Conservation (phyloP, 1,284 basidiomycete species). For the Schizophyllum amplum region DNA sequence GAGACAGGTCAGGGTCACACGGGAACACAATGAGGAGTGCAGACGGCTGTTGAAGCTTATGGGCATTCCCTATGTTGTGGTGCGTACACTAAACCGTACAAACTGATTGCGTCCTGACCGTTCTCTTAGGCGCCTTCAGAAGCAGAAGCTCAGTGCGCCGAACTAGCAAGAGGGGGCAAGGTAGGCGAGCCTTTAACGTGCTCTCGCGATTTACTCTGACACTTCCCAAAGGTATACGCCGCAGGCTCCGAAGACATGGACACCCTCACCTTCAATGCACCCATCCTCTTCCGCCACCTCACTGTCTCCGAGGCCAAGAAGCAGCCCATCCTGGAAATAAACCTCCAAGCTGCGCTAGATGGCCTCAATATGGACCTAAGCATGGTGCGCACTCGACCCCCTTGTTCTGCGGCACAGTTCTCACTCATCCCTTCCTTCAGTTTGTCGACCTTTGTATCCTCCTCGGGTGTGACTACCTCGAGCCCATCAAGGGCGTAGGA, state of each 20-base stretch:
- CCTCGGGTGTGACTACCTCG: constrained; percentile 96
- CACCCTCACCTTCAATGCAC: constrained; percentile 92
- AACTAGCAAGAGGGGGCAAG: constrained; percentile 92
- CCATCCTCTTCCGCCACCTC: constrained; percentile 89
- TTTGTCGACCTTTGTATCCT: constrained; percentile 98
- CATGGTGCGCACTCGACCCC: constrained; percentile 40
- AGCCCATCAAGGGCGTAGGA: constrained; percentile 92
- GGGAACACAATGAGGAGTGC: constrained; percentile 96
- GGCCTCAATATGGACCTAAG: constrained; percentile 92
- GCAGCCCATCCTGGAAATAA: constrained; percentile 93
- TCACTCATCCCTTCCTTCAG: constrained; percentile 30
- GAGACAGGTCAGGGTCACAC: constrained; percentile 91
- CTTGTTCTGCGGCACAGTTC: neutral
- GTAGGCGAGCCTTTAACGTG: constrained; percentile 27
- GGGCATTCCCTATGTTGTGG: constrained; percentile 93
- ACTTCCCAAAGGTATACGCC: constrained; percentile 79
- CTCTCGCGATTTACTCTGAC: constrained; percentile 4
- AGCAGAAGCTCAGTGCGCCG: constrained; percentile 98
- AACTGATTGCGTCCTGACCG: constrained; percentile 1
- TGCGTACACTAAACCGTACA: constrained; percentile 28
- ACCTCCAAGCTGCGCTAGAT: constrained; percentile 75
- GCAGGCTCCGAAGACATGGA: constrained; percentile 99
- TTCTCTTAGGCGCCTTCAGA: constrained; percentile 85
- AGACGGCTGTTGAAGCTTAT: constrained; percentile 83
- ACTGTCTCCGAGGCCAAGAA: constrained; percentile 99